Percentiles rank a stretch among this genome's conserved stretches.
Evolutionary conservation across 179 eudicot genomes (phyloP).

Genomic region (Beta lomatogona): DNA sequence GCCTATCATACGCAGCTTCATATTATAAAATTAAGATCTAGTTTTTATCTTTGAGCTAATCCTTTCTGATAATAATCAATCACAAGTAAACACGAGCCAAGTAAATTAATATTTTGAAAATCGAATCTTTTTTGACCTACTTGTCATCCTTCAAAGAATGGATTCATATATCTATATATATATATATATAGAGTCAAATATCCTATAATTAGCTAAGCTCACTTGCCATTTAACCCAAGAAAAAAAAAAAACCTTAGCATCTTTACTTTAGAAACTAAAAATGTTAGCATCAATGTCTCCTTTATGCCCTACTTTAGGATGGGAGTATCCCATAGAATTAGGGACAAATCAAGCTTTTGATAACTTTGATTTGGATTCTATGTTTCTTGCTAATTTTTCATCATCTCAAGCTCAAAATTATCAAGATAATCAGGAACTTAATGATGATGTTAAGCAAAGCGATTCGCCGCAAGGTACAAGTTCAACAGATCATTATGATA

Average conservation of each 20-base stretch:
- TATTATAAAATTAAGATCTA: neutral
- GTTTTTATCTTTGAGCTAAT: neutral
- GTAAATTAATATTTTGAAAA: too few species aligned
- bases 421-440: neutral
- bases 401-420: conserved; percentile 10
- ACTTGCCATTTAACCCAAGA: neutral
- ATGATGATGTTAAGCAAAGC: neutral
- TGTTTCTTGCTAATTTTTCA: conserved; percentile 10
- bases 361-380: conserved; percentile 13
- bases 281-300: conserved; percentile 33
- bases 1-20: neutral
- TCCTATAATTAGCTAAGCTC: neutral
- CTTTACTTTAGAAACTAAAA: too few species aligned
- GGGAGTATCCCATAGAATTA: conserved; percentile 30
- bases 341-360: conserved; percentile 22
- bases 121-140: conserved; percentile 4
- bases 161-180: neutral
- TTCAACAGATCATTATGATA: conserved; percentile 13
- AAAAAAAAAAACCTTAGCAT: neutral
- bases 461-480: conserved; percentile 23
- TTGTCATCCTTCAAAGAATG: neutral
- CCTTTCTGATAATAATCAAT: neutral
- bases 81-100: neutral
- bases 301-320: conserved; percentile 18
- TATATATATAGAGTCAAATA: neutral